Evolutionary conservation across 164 flowering plant species (phyloP), one percentile per base, ranked within the genome.

Genomic region (Vitis rupestris): DNA sequence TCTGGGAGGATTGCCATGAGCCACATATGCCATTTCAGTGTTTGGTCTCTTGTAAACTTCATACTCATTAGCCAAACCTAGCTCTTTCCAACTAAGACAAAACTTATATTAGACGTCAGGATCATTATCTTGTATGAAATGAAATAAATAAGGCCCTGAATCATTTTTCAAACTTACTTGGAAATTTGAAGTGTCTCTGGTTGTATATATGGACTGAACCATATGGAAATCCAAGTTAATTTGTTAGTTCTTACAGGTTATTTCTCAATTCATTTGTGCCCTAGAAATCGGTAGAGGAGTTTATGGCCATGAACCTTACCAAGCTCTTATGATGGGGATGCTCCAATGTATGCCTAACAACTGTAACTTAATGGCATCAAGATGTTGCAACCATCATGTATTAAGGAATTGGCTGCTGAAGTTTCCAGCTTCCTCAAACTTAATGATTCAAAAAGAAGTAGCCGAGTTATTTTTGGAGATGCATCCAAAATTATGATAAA

Each of bases 11-110:
- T 5, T 1, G 73, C 87, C 73, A 82, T 52, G 3, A 86, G 50
- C 83, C 85, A 82, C 55, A 76, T 60, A 65, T 80, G 80, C 88
- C 97, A 87, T 76, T 88, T 82, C 0, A 79, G 2, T 53, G 88
- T 90, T 69, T 83, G 84, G 59, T 86, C 72, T 48, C 92, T 82
- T 1, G 82, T 86, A 67, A 82, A 74, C 71, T 72, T 77, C 72
- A 89, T 1, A 37, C 27, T 81, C 79, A 61, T 82, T 49, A 1
- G 79, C 48, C 30, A 89, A 63, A 2, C 86, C 85, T 2, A 82
- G 63, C 1, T 79, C 83, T 44, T 70, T 79, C 93, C 93, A 89
- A 92, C 93, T 23, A 23, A 23, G 27, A 23, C 27, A 23, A 23
- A 23, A 23, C 27, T 23, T 23, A 23, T 23, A 23, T 23, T 23